Percentiles rank a stretch among this genome's conserved stretches.
These are phyloP conservation scores for Tulasnella sp. DNA, from an alignment of 768 basidiomycete genomes.

Conservation along the genomic window DNA sequence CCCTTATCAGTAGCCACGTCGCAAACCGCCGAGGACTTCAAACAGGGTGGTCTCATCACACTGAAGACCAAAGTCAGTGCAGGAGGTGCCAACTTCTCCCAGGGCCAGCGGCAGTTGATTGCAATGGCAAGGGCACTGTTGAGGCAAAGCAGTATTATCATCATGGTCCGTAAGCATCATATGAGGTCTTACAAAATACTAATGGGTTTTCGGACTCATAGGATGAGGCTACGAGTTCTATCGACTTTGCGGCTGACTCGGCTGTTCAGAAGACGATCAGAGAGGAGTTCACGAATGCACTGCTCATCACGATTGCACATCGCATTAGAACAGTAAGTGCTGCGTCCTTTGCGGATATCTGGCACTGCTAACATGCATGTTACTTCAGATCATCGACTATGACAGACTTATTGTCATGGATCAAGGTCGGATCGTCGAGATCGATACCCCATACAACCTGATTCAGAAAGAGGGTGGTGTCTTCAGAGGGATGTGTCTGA, in stretches of 20 bases:
- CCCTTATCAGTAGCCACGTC: neutral
- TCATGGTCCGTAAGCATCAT: conserved; percentile 36
- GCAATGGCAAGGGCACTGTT: conserved; percentile 77
- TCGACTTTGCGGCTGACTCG: conserved; percentile 78
- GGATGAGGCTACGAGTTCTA: conserved; percentile 69
- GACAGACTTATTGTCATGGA: conserved; percentile 34
- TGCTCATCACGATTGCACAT: conserved; percentile 47
- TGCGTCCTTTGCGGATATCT: neutral
- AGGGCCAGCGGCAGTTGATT: conserved; percentile 81
- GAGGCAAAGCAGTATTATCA: conserved; percentile 54
- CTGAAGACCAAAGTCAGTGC: conserved; percentile 73
- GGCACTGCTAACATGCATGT: neutral
- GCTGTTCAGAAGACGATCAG: conserved; percentile 85
- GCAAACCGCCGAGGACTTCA: neutral
- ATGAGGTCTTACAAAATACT: neutral
- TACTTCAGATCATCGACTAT: conserved; percentile 55
- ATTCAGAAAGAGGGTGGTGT: conserved; percentile 48
- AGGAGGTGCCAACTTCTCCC: conserved; percentile 85
- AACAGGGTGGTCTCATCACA: conserved; percentile 30
- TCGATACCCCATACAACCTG: conserved; percentile 62
- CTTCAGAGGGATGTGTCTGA: conserved; percentile 17
- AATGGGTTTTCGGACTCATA: neutral
- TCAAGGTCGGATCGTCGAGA: conserved; percentile 43
- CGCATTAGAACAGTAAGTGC: conserved; percentile 32
- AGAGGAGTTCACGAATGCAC: conserved; percentile 66